Conservation (phyloP, 768 basidiomycete species). For the Termitomyces heimii region DNA sequence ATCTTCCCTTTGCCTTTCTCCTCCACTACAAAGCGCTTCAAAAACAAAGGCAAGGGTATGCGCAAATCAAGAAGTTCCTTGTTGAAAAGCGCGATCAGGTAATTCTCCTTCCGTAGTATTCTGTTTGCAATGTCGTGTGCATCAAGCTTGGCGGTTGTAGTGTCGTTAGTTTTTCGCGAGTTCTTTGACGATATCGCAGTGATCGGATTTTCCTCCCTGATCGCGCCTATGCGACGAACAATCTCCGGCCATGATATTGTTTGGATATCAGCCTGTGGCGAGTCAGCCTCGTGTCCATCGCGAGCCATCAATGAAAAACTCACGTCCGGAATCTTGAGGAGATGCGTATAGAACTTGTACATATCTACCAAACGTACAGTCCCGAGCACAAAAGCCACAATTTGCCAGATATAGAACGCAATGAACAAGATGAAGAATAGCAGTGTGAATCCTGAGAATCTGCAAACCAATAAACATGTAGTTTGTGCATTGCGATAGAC, state of each 20-base stretch:
- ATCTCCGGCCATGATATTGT: slow-evolving; percentile 97
- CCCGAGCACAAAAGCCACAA: slow-evolving; percentile 70
- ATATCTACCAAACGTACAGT: slow-evolving; percentile 83
- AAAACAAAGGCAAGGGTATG: slow-evolving; percentile 64
- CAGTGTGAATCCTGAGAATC: slow-evolving; percentile 80
- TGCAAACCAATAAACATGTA: slow-evolving; percentile 20
- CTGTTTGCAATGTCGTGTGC: slow-evolving; percentile 98
- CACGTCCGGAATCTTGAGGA: slow-evolving; percentile 94
- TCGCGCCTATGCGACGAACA: slow-evolving; percentile 82
- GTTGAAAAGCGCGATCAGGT: slow-evolving; percentile 95
- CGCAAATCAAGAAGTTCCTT: slow-evolving; percentile 90
- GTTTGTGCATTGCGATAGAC: slow-evolving; percentile 17
- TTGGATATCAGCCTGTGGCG: slow-evolving; percentile 83
- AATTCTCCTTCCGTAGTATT: slow-evolving; percentile 98
- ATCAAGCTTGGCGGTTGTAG: slow-evolving; percentile 82
- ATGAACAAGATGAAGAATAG: slow-evolving; percentile 82
- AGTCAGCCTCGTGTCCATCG: slow-evolving; percentile 5
- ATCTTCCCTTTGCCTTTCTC: slow-evolving; percentile 68
- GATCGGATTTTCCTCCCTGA: slow-evolving; percentile 89
- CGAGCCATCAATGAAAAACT: slow-evolving; percentile 13
- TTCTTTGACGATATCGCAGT: slow-evolving; percentile 74
- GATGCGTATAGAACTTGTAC: slow-evolving; percentile 93
- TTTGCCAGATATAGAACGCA: slow-evolving; percentile 88
- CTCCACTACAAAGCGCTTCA: slow-evolving; percentile 45
- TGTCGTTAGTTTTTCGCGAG: slow-evolving; percentile 45